Evolutionary conservation across 352 stramenopile genomes (phyloP), one percentile per base, ranked within the genome.

Genomic region (Globisporangium echinulatum): DNA sequence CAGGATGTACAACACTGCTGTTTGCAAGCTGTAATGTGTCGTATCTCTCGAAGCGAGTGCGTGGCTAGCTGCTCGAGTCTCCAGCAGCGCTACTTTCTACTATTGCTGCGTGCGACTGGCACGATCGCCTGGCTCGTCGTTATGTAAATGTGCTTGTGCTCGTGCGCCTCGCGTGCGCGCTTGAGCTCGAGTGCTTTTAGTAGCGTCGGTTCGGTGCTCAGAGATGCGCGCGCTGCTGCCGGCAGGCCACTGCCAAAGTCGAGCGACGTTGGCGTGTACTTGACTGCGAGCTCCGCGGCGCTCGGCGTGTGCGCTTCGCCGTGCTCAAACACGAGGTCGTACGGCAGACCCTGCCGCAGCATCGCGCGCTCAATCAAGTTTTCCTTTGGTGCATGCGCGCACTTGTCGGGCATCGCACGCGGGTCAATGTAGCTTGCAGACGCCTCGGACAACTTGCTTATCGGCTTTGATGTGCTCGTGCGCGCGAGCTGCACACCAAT

Each of bases 291-390:
- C 60, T 90, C 78, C 0, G 63, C 59, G 4, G 54, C 7, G 5
- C 69, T 86, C 19, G 67, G 69, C 7, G 77, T 64, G 44, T 86
- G 79, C 5, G 74, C 38, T 54, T 64, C 51, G 15, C 82, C 82
- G 38, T 92, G 82, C 48, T 88, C 79, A 39, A 92, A 92, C 8
- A 92, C 62, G 54, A 92, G 64, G 33, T 80, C 80, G 58, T 92
- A 92, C 5, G 80, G 74, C 2, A 92, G 58, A 15, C 82, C 82
- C 47, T 73, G 68, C 0, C 75, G 77, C 4, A 87, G 19, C 66
- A 87, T 68, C 11, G 74, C 76, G 11, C 77, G 62, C 56, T 86
- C 72, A 4, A 71, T 61, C 2, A 77, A 57, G 52, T 87, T 82
- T 17, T 86, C 77, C 14, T 74, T 69, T 4, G 72, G 79, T 5